A percentile compares a stretch with the other conserved stretches of the same genome.
Evolutionary conservation across 441 rosid genomes (phyloP).

Genomic region (Populus hybrid): DNA sequence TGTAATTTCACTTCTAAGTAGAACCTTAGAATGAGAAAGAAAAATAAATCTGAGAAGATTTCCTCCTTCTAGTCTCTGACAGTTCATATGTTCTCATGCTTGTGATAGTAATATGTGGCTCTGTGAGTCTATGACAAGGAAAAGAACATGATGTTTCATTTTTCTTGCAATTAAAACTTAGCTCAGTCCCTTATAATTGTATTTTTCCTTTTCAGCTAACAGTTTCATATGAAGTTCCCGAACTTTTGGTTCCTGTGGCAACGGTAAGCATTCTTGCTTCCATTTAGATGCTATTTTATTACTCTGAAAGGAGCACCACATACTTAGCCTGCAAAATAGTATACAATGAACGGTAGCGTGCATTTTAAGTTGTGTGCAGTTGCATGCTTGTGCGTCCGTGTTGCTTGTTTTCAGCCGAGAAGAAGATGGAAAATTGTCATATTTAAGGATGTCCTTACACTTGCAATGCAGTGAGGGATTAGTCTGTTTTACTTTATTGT

Average conservation of each 20-base stretch:
- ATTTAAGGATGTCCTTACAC: background rate
- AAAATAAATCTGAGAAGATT: background rate
- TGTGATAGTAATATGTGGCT: background rate
- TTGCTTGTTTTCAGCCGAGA: background rate
- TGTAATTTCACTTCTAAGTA: background rate
- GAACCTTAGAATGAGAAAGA: background rate
- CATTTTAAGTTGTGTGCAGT: background rate
- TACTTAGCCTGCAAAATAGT: background rate
- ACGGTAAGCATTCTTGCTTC: slow-evolving; percentile 44
- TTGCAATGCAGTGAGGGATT: background rate
- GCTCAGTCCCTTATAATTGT: slow-evolving; percentile 6
- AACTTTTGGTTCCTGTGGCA: slow-evolving; percentile 71
- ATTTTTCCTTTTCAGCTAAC: slow-evolving; percentile 58
- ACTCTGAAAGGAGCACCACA: background rate
- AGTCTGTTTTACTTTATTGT: background rate
- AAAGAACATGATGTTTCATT: background rate
- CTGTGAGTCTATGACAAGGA: background rate
- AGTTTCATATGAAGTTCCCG: slow-evolving; percentile 89
- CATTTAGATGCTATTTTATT: background rate
- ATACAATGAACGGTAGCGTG: background rate
- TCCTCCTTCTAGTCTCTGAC: background rate
- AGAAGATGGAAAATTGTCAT: slow-evolving; percentile 1
- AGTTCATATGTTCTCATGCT: background rate
- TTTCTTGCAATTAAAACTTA: background rate
- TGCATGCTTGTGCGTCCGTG: too few relatives aligned